Evolutionary conservation across 1,139 yeast species (phyloP).

Genomic region (Wickerhamomyces sp.): DNA sequence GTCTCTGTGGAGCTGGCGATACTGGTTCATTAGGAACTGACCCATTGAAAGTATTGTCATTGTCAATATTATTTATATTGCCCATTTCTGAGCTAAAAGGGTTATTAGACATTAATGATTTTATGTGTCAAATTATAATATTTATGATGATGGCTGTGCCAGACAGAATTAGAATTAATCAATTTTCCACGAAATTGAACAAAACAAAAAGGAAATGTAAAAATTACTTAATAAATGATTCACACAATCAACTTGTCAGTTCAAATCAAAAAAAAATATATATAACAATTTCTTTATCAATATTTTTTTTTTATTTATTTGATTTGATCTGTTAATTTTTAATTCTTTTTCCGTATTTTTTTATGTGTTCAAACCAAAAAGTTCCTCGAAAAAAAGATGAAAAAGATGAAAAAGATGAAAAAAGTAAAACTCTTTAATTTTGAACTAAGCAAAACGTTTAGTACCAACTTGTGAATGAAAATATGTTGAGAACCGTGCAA

Average conservation of each 20-base stretch:
- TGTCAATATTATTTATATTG: background rate
- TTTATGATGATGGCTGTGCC: background rate
- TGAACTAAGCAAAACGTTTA: background rate
- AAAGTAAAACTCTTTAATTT: background rate
- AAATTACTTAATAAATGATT: too few relatives aligned
- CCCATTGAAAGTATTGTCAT: too few relatives aligned
- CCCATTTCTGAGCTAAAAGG: background rate
- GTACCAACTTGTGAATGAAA: too few relatives aligned
- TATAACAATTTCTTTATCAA: too few relatives aligned
- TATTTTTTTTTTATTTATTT: too few relatives aligned
- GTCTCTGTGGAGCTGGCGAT: background rate
- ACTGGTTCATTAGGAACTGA: background rate
- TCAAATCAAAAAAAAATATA: background rate
- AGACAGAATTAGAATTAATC: too few relatives aligned
- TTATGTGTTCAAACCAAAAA: background rate
- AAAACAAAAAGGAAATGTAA: too few relatives aligned
- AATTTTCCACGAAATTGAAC: too few relatives aligned
- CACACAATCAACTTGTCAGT: background rate
- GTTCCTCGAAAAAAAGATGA: background rate
- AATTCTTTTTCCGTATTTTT: too few relatives aligned
- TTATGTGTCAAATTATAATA: too few relatives aligned
- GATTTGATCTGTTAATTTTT: too few relatives aligned
- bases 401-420: background rate
- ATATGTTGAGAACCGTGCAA: constrained; percentile 2
- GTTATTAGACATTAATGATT: background rate